Evolutionary conservation across 1,284 basidiomycete genomes (phyloP).

Genomic region (Trichosporon faecale): DNA sequence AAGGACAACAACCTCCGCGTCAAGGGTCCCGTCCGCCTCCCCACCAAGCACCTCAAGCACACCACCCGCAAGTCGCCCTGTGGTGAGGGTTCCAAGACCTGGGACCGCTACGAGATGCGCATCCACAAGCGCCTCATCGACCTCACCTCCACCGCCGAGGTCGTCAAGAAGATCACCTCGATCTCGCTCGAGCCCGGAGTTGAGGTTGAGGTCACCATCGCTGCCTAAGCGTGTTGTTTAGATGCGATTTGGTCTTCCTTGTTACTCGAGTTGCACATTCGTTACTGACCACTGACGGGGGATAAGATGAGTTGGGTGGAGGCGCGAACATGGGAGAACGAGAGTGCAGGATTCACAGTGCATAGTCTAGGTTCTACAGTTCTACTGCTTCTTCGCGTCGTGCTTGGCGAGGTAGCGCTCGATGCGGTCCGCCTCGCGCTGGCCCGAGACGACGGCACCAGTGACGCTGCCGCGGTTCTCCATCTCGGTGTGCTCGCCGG

Average conservation of each 20-base stretch:
- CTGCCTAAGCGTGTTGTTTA: constrained; percentile 48
- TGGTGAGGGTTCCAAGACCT: constrained; percentile 99
- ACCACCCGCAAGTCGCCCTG: constrained; percentile 99
- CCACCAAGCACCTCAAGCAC: constrained; percentile 97
- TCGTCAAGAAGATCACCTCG: constrained; percentile 99
- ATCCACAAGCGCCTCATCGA: constrained; percentile 99
- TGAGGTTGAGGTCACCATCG: constrained; percentile 99
- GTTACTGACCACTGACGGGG: background rate
- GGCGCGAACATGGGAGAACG: too few species aligned
- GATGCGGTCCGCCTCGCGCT: constrained; percentile 51
- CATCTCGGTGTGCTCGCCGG: constrained; percentile 58
- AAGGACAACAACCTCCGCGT: constrained; percentile 99
- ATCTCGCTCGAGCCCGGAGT: constrained; percentile 99
- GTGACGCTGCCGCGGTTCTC: constrained; percentile 55
- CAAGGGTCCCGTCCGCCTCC: constrained; percentile 98
- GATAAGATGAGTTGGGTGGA: too few species aligned
- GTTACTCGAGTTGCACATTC: background rate
- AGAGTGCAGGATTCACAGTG: background rate
- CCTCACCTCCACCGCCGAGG: constrained; percentile 96
- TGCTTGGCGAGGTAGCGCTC: constrained; percentile 32
- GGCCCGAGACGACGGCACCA: constrained; percentile 53
- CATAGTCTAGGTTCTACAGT: background rate
- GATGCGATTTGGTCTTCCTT: constrained; percentile 9
- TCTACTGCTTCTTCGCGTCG: constrained; percentile 14
- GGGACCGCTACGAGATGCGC: constrained; percentile 99